Evolutionary conservation across 2,329 filamentous ascomycete species (phyloP), one percentile per base, ranked within the genome.

Genomic region (Scolecobasidium constrictum): DNA sequence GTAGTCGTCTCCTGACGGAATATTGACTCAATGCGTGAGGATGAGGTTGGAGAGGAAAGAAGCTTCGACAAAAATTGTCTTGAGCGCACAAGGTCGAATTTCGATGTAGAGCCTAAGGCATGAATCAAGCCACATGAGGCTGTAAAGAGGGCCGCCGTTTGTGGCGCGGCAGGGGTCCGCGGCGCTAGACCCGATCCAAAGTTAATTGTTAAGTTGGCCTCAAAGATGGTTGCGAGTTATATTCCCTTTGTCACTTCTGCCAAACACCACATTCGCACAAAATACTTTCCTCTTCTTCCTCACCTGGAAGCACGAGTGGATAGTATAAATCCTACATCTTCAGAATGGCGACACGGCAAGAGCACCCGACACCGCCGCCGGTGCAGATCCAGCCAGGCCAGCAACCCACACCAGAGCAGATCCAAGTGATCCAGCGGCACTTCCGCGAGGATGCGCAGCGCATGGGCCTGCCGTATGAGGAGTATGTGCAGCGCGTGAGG

Each of bases 361-460:
- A 52, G 51, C 9, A 50, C 49, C 36, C 49, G 55, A 47, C 35
- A 19, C 47, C 47, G 5, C 47, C 47, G 16, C 46, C 43, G 12
- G 37, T 40, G 49, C 51, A 40, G 6, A 28, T 45, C 16, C 19
- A 19, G 48, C 63, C 61, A 17, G 65, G 65, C 37, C 65, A 69
- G 49, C 68, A 69, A 51, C 86, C 86, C 23, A 78, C 81, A 16
- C 87, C 83, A 38, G 83, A 94, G 66, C 87, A 95, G 67, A 84
- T 94, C 49, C 76, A 77, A 44, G 73, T 75, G 44, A 92, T 95
- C 73, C 85, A 93, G 62, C 77, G 79, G 53, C 83, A 92, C 63
- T 68, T 95, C 35, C 81, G 82, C 38, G 75, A 77, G 40, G 88
- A 95, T 63, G 90, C 90, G 38, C 72, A 83, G 56, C 87, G 83